phyloP scores from a whole-genome alignment of 352 stramenopile species.

The Globisporangium alternatum region DNA sequence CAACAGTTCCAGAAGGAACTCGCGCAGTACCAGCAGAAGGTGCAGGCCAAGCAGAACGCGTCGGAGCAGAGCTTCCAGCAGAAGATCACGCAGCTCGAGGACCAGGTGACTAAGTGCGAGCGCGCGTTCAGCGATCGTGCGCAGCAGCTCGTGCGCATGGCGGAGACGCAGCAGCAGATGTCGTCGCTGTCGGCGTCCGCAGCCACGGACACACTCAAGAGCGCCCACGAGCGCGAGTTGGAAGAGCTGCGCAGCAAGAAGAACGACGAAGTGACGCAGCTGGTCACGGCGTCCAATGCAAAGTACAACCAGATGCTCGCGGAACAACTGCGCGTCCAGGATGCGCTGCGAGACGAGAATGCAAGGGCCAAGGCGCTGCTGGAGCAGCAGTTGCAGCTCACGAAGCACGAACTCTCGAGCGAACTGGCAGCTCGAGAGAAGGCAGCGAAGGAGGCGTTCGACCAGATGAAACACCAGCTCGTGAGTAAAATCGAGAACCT shows the following conservation, averaged over 20 bases:
- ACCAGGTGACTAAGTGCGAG: conserved; percentile 33
- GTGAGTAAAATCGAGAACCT: conserved; percentile 65
- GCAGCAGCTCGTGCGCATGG: conserved; percentile 35
- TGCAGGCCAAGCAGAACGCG: conserved; percentile 15
- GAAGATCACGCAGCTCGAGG: conserved; percentile 40
- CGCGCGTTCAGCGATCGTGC: conserved; percentile 41
- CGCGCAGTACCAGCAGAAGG: conserved; percentile 29
- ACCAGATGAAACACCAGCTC: conserved; percentile 50
- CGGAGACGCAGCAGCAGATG: conserved; percentile 27
- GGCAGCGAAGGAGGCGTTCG: conserved; percentile 24
- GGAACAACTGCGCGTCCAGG: conserved; percentile 61
- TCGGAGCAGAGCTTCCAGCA: conserved; percentile 35
- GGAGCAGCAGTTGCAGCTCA: conserved; percentile 19
- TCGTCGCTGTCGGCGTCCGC: conserved; percentile 14
- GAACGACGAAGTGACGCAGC: conserved; percentile 54
- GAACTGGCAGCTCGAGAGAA: conserved; percentile 10
- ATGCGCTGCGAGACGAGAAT: conserved; percentile 36
- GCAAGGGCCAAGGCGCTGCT: conserved; percentile 13
- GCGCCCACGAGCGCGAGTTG: conserved; percentile 20
- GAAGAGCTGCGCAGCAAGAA: conserved; percentile 37
- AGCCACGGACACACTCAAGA: conserved; percentile 15
- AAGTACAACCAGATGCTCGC: conserved; percentile 77
- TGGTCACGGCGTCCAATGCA: conserved; percentile 63
- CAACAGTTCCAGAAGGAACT: conserved; percentile 35
- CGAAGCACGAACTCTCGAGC: conserved; percentile 9